Conservation (phyloP, 2,329 filamentous ascomycete species). For the Penicillium sp. region DNA sequence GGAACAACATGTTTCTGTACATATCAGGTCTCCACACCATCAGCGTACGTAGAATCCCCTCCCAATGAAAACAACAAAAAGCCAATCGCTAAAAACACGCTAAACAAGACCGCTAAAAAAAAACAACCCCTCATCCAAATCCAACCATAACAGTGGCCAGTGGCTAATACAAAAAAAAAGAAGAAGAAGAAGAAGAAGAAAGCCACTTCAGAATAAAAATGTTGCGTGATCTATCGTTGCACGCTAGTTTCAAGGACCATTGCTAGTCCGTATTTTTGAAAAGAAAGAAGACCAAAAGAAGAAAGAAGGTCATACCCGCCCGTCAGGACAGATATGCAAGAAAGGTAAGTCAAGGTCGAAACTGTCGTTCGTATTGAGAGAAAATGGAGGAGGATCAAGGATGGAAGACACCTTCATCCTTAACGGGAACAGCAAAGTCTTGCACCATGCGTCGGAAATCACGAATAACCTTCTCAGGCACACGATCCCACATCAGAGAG, state of each 20-base stretch:
- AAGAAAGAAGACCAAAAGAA: neutral
- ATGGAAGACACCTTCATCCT: conserved; percentile 32
- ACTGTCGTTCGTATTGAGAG: neutral
- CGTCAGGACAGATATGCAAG: neutral
- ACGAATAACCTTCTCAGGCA: conserved; percentile 85
- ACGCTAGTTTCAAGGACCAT: conserved; percentile 19
- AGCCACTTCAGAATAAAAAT: conserved; percentile 3
- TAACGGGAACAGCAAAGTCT: conserved; percentile 55
- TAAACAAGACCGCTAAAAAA: conserved; percentile 2
- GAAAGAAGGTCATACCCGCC: neutral
- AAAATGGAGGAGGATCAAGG: conserved; percentile 4
- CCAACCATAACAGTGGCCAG: conserved; percentile 1
- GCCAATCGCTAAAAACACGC: conserved; percentile 17
- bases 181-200: too few species aligned
- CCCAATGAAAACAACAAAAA: conserved; percentile 15
- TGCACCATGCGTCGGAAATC: conserved; percentile 91
- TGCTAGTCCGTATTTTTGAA: conserved; percentile 11
- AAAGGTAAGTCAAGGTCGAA: conserved; percentile 1
- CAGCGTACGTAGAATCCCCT: conserved; percentile 14
- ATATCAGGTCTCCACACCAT: conserved; percentile 7
- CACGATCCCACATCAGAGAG: conserved; percentile 90
- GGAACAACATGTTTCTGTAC: conserved; percentile 9
- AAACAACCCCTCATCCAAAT: conserved; percentile 4
- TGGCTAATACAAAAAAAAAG: conserved; percentile 4
- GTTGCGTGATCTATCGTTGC: conserved; percentile 19